Evolutionary conservation across 2,329 filamentous ascomycete genomes (phyloP), one percentile per base, ranked within the genome.

Genomic region (Diaporthe helianthi): DNA sequence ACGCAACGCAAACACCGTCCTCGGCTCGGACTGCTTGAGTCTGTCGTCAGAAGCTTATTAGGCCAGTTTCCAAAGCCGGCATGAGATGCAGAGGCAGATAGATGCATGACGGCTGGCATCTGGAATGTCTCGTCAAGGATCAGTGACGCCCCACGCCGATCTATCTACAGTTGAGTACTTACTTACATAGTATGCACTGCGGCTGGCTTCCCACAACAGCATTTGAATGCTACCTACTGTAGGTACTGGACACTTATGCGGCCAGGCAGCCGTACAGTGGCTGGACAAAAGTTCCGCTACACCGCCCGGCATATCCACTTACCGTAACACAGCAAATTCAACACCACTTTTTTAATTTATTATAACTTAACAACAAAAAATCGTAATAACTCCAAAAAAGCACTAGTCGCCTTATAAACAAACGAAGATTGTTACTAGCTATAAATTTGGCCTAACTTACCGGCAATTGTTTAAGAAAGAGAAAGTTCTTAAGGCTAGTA

Each of bases 91-190:
- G 31, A 19, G 7, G 2, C 13, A 13, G 22, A n/a, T 9, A 17
- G 15, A n/a, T n/a, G 22, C 46, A 33, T 49, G 26, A 41, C 44
- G 26, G n/a, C n/a, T n/a, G n/a, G n/a, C n/a, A n/a, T n/a, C n/a
- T n/a, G n/a, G 31, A 3, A n/a, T 29, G 24, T 41, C 64, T 52
- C 64, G 38, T n/a, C 46, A 4, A 33, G 13, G 36, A 61, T n/a
- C n/a, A n/a, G n/a, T 70, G 68, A 70, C 68, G 67, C 68, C 33
- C 55, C 29, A n/a, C 31, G 64, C 47, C 54, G 68, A 26, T 15
- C 36, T 24, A n/a, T n/a, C n/a, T 38, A 15, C 36, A 38, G 36
- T 38, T 38, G 36, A 47, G 24, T 31, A 15, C 3, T 33, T 33
- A 33, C 31, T 9, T 33, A 8, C 15, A 26, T 29, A 19, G 4